Base-by-base conservation (phyloP, 2,329 filamentous ascomycete species). In the Monilinia fructigena region DNA sequence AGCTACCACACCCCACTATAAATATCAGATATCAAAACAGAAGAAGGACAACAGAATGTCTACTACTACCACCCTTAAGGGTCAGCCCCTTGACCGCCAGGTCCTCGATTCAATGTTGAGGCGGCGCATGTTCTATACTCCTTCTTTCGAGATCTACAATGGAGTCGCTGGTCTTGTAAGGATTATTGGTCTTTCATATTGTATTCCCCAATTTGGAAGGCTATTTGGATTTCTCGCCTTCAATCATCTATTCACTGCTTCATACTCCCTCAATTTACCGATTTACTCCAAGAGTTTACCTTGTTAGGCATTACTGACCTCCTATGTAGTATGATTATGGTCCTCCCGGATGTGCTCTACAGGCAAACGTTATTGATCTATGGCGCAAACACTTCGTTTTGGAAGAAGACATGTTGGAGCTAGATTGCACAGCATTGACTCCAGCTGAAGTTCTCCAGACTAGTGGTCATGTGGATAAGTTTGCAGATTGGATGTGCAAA, bases 401-500 rank as follows among this genome's bases (percentile, higher is more conserved):
- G 48, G 85, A 88, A 77, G 89, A 91, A 78, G 87, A 90, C 76
- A 91, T 90, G 87, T 80, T 90, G 68, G 87, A 90, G 78, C 82
- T 91, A 66, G 89, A 91, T 76, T 96, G 92, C 81, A 95, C 91
- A 50, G 95, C 94, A 80, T 80, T 99, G 76, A 99, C 95, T 52
- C 95, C 95, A 45, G 88, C 95, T 75, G 91, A 95, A 58, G 92
- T 99, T 48, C 86, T 99, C 76, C 96, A 98, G 85, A 97, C 94
- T 64, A 91, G 88, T 78, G 95, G 95, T 70, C 95, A 99, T 81
- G 95, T 98, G 71, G 94, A 97, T 79, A 96, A 96, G 80, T 98
- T 98, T 66, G 75, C 74, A 18, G 94, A 98, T 79, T 98, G 91
- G 92, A 97, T 98, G 93, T 97, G 92, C 88, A 97, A 96, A 80